Evolutionary conservation across 257 asterid species (phyloP), one percentile per base, ranked within the genome.

Genomic region (Solanum medicagineum): DNA sequence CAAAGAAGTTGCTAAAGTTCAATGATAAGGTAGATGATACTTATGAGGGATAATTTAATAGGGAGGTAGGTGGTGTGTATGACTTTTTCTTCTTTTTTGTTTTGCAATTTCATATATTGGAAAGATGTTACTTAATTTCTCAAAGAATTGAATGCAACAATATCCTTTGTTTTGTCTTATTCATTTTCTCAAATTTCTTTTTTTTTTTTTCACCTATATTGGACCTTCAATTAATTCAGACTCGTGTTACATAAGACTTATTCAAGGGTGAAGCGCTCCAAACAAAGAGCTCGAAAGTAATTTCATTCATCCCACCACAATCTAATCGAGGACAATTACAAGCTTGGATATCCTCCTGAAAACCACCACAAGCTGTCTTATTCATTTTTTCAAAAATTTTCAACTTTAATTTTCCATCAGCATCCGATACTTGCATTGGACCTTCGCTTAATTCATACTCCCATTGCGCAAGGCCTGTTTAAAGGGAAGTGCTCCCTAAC

Each of bases 1-100:
- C 89, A 40, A 93, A 88, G 85, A 81, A 69, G 83, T 92, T 89
- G 92, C 20, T 92, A 0, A 71, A 71, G 80, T 71, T 71, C 80
- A 42, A 71, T 14, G 9, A 42, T 44, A 10, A n/a, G 80, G 55
- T 42, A 2, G 55, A 71, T 71, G 80, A 71, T 69, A 1, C 4
- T 40, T 69, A 71, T 44, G 79, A 7, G 24, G 79, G 42, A 19
- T 70, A 42, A 40, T 36, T 32, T 4, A 17, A 40, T 69, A 40
- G 29, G 54, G 9, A 42, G 19, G 54, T 19, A 44, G 26, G 15
- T 66, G 77, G 77, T 68, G 3, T 68, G 75, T 36, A 32, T 32
- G 53, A 17, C 12, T 14, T 65, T 32, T 29, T 65, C 2, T 65
- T 6, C 0, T 13, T 63, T 16, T 15, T 8, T 13, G 0, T 6